Evolutionary conservation across 1,284 basidiomycete genomes (phyloP).

Genomic region (Ceratobasidium sp.): DNA sequence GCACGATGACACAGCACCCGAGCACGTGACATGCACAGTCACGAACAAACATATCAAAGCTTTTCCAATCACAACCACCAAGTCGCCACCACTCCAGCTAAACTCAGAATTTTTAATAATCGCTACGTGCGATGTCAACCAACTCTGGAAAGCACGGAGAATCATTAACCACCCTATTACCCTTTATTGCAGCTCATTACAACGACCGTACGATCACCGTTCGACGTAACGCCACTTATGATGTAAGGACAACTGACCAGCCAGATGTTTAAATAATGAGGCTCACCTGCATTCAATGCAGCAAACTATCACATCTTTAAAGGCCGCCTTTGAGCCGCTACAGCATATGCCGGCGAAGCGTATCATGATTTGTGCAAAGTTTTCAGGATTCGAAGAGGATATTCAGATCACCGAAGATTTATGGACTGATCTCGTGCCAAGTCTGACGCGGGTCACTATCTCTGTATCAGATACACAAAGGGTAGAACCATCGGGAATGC

Average conservation of each 20-base stretch:
- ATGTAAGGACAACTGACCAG: not conserved
- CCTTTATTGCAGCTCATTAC: slow-evolving; percentile 24
- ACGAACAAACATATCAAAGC: too few species aligned
- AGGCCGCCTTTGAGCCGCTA: not conserved
- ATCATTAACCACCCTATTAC: not conserved
- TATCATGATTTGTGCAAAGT: not conserved
- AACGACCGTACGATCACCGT: not conserved
- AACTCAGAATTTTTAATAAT: not conserved
- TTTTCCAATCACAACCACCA: too few species aligned
- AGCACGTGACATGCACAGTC: too few species aligned
- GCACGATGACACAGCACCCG: too few species aligned
- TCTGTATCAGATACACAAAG: not conserved
- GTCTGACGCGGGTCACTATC: not conserved
- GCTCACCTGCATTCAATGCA: not conserved
- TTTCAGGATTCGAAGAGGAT: not conserved
- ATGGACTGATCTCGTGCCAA: not conserved
- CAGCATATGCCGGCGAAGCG: not conserved
- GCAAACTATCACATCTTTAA: slow-evolving; percentile 2
- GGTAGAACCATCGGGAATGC: not conserved
- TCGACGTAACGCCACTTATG: slow-evolving; percentile 12
- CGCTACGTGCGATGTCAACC: not conserved
- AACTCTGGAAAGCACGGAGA: not conserved
- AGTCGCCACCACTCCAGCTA: too few species aligned
- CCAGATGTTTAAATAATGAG: too few species aligned
- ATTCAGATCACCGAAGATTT: slow-evolving; percentile 3